A percentile compares a stretch with the other conserved stretches of the same genome.
These are phyloP conservation scores for Camellia sinensis DNA, from an alignment of 148 eudicot species.

Conservation along the genomic window DNA sequence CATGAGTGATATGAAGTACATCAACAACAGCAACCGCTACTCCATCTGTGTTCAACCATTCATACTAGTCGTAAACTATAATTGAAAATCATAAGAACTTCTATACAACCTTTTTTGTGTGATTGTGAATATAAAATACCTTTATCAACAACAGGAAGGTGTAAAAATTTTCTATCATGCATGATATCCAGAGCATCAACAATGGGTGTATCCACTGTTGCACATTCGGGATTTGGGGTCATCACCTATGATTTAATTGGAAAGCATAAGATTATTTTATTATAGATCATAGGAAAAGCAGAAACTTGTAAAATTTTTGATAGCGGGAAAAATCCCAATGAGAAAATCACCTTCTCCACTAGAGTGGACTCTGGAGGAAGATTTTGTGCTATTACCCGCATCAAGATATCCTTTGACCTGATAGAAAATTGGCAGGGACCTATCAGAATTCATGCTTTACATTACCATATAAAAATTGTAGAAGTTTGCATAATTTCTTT, in stretches of 20 bases:
- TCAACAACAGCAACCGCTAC: slow-evolving; percentile 81
- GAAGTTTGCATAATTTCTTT: neutral
- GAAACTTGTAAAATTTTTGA: neutral
- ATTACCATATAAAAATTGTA: neutral
- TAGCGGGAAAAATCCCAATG: neutral
- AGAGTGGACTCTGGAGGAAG: slow-evolving; percentile 76
- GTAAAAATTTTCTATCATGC: slow-evolving; percentile 94
- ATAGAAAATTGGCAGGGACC: slow-evolving; percentile 5
- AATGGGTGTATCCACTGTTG: slow-evolving; percentile 82
- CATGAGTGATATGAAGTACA: slow-evolving; percentile 91
- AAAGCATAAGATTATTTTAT: neutral
- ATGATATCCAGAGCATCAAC: slow-evolving; percentile 96
- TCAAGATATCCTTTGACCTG: slow-evolving; percentile 92
- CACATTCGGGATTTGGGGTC: slow-evolving; percentile 99
- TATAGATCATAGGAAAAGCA: neutral
- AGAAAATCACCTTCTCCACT: slow-evolving; percentile 68
- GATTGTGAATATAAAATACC: slow-evolving; percentile 37
- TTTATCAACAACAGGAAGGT: slow-evolving; percentile 93
- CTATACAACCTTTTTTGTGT: neutral
- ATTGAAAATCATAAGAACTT: neutral
- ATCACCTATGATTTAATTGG: slow-evolving; percentile 57
- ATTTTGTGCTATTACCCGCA: slow-evolving; percentile 83
- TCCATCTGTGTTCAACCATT: slow-evolving; percentile 59
- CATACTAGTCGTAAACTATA: slow-evolving; percentile 18
- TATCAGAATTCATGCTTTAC: neutral